These are phyloP conservation scores for Amanita brunnescens DNA, from an alignment of 768 basidiomycete species.

Conservation along the genomic window DNA sequence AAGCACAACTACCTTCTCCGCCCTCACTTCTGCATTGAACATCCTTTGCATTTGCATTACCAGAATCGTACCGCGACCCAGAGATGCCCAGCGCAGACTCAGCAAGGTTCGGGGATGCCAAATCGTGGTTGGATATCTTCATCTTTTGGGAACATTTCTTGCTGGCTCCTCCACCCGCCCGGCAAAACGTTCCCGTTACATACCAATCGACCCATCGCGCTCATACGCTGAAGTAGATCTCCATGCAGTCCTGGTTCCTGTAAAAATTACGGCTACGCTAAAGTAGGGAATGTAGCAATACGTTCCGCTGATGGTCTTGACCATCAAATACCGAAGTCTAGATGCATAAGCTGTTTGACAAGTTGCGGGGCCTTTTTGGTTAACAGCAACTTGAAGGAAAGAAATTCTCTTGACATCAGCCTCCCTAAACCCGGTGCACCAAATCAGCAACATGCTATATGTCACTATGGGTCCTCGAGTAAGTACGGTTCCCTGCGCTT, in stretches of 20 bases:
- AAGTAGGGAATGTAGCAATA: too few species aligned
- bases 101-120: conserved; percentile 34
- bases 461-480: conserved; percentile 82
- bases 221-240: too few species aligned
- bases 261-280: too few species aligned
- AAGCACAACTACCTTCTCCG: conserved; percentile 79
- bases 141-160: conserved; percentile 22
- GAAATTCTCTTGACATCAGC: conserved; percentile 75
- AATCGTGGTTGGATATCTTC: conserved; percentile 45
- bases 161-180: conserved; percentile 41
- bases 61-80: conserved; percentile 39
- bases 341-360: not conserved
- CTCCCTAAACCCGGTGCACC: conserved; percentile 96
- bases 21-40: conserved; percentile 61
- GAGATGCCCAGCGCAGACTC: conserved; percentile 45
- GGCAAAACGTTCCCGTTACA: conserved; percentile 77
- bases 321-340: conserved; percentile 95
- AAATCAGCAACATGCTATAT: conserved; percentile 82
- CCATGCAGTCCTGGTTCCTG: conserved; percentile 95
- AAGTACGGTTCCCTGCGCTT: conserved; percentile 96
- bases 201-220: conserved; percentile 68
- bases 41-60: conserved; percentile 61
- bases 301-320: conserved; percentile 96
- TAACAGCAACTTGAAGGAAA: conserved; percentile 66
- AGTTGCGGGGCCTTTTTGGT: too few species aligned